These are phyloP conservation scores for Smittium mucronatum DNA, from an alignment of 371 early-diverging fungal genomes.

Conservation along the genomic window DNA sequence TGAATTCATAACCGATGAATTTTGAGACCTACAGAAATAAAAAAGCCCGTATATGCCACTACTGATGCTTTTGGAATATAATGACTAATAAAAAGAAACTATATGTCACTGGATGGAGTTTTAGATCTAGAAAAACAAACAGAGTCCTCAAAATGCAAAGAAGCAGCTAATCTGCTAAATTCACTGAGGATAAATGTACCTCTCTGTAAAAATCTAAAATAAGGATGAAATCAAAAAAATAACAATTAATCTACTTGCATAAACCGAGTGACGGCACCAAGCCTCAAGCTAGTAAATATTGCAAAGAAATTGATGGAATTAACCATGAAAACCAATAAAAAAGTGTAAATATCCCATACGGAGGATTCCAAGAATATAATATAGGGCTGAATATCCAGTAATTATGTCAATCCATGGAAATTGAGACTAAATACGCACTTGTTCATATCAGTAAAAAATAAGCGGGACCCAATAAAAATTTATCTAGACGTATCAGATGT, in stretches of 20 bases:
- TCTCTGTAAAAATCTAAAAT: not conserved
- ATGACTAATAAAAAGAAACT: not conserved
- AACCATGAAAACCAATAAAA: not conserved
- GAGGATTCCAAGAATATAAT: not conserved
- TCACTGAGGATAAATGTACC: not conserved
- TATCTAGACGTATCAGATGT: not conserved
- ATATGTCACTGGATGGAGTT: not conserved
- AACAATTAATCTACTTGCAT: not conserved
- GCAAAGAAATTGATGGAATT: not conserved
- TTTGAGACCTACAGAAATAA: not conserved
- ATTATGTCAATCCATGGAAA: not conserved
- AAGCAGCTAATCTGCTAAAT: not conserved
- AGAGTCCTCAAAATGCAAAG: not conserved
- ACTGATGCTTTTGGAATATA: conserved; percentile 11
- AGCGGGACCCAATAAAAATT: not conserved
- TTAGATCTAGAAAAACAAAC: not conserved
- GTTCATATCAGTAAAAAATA: not conserved
- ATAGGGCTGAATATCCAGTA: not conserved
- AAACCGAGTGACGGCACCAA: not conserved
- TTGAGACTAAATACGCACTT: not conserved
- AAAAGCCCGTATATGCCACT: not conserved
- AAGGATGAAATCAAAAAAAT: not conserved
- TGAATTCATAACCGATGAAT: not conserved
- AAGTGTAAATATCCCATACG: not conserved
- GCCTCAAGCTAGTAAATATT: not conserved